phyloP scores from a whole-genome alignment of 176 grass and related monocot genomes.

The Guadua angustifolia region DNA sequence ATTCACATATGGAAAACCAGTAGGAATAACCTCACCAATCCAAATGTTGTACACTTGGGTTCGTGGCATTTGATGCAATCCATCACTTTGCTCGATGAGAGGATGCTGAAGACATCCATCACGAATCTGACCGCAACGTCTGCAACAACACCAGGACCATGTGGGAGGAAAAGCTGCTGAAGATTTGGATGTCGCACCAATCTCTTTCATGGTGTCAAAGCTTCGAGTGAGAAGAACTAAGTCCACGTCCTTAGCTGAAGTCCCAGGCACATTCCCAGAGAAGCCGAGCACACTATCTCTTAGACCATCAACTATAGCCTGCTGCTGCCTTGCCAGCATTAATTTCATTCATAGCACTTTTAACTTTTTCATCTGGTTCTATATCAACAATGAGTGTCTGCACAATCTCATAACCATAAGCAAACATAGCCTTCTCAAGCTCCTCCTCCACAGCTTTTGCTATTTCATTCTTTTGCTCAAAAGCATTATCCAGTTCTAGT shows the following conservation, averaged over 20 bases:
- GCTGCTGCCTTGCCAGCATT: slow-evolving; percentile 53
- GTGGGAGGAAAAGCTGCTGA: slow-evolving; percentile 55
- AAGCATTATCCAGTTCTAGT: slow-evolving; percentile 50
- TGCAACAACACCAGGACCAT: slow-evolving; percentile 58
- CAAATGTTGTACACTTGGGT: slow-evolving; percentile 4
- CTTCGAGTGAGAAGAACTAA: slow-evolving; percentile 44
- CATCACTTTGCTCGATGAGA: neutral
- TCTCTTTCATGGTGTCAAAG: slow-evolving; percentile 59
- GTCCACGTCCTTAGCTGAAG: slow-evolving; percentile 57
- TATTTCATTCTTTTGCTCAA: slow-evolving; percentile 59
- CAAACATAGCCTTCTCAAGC: slow-evolving; percentile 51
- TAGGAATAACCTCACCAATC: neutral
- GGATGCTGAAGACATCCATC: slow-evolving; percentile 50
- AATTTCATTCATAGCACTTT: slow-evolving; percentile 60
- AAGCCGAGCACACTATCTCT: slow-evolving; percentile 54
- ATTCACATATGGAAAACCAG: slow-evolving; percentile 12
- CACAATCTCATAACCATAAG: slow-evolving; percentile 58
- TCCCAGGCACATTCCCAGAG: slow-evolving; percentile 49
- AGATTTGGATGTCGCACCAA: slow-evolving; percentile 53
- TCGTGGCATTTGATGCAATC: neutral
- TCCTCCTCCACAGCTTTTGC: slow-evolving; percentile 52
- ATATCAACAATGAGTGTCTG: slow-evolving; percentile 61
- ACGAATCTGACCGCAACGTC: slow-evolving; percentile 49
- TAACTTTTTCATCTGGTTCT: slow-evolving; percentile 57
- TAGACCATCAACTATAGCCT: slow-evolving; percentile 55